Evolutionary conservation across 208 protist genomes (phyloP), one percentile per base, ranked within the genome.

Genomic region (Trypanosoma scelopori): DNA sequence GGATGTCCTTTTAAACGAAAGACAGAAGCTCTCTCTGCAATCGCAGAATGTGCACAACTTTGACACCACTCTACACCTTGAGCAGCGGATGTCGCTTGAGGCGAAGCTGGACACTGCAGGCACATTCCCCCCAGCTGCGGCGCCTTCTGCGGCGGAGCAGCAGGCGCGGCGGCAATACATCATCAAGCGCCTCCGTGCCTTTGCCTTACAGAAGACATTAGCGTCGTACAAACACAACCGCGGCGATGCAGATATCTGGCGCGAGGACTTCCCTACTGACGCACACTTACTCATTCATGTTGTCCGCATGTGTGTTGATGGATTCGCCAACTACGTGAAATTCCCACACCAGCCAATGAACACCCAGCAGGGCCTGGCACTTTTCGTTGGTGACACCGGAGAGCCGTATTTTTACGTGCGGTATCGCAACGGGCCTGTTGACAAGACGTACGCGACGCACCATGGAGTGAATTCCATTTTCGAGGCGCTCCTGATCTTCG

Each of bases 341-440:
- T 79, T 92, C 35, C 77, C 77, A 62, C 79, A 87, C 45, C 78
- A 88, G 67, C 58, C 59, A 55, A 39, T 80, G 52, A 74, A 72
- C 23, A 30, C 46, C 11, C 55, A 57, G 35, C 66, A 76, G 28
- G 79, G 89, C 46, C 59, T 94, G 7, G 66, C 78, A 1, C 62
- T 94, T 15, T 81, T 73, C 51, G 74, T 91, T n/a, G 89, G 89
- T 16, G 82, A 87, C 65, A 89, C 77, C 15, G 85, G 85, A 5
- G 84, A 81, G 56, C 89, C 89, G 22, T 94, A 94, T 72, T 94
- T 90, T 55, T 92, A 92, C 66, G 81, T 94, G 22, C 76, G 81
- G 23, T 76, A 89, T 45, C 71, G 79, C 32, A 66, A 50, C 18
- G 65, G 69, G 37, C 11, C 59, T 25, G 52, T 62, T 49, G 66